These are phyloP conservation scores for Leccinum glutinopallens DNA, from an alignment of 1,284 basidiomycete species.

Conservation along the genomic window DNA sequence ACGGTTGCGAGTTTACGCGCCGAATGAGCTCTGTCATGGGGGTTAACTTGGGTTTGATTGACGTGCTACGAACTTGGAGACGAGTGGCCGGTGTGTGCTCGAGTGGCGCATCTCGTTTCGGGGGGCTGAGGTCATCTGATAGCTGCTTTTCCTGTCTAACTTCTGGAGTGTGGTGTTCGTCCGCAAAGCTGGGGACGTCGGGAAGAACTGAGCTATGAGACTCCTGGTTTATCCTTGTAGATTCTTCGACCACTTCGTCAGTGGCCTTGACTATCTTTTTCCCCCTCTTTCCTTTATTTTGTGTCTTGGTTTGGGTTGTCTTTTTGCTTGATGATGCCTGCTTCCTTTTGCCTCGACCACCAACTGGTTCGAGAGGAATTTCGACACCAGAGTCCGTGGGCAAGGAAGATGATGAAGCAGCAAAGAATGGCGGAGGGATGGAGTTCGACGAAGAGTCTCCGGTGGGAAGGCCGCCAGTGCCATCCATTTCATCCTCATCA, in stretches of 20 bases:
- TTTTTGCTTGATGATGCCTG: conserved; percentile 17
- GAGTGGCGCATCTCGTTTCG: conserved; percentile 4
- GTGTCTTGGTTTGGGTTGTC: conserved; percentile 16
- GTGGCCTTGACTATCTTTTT: conserved; percentile 7
- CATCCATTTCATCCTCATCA: conserved; percentile 22
- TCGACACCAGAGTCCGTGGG: conserved; percentile 29
- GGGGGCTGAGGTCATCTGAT: conserved; percentile 7
- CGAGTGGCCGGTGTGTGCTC: conserved; percentile 12
- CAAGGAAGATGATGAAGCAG: conserved; percentile 31
- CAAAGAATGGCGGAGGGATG: conserved; percentile 33
- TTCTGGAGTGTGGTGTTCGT: conserved; percentile 6
- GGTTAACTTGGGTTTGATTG: conserved; percentile 43
- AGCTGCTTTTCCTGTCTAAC: conserved; percentile 19
- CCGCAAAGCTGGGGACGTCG: conserved; percentile 4
- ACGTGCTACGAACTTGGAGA: conserved; percentile 12
- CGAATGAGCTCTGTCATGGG: conserved; percentile 76
- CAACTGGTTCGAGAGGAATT: conserved; percentile 16
- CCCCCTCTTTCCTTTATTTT: conserved; percentile 26
- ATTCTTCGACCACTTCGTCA: conserved; percentile 8
- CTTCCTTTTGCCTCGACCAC: conserved; percentile 20
- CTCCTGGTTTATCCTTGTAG: conserved; percentile 7
- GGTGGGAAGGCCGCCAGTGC: conserved; percentile 3
- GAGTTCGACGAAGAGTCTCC: conserved; percentile 6
- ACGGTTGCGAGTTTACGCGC: conserved; percentile 65
- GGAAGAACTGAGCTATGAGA: background rate